Evolutionary conservation across 306 rosid genomes (phyloP).

Genomic region (Macrotyloma uniflorum): DNA sequence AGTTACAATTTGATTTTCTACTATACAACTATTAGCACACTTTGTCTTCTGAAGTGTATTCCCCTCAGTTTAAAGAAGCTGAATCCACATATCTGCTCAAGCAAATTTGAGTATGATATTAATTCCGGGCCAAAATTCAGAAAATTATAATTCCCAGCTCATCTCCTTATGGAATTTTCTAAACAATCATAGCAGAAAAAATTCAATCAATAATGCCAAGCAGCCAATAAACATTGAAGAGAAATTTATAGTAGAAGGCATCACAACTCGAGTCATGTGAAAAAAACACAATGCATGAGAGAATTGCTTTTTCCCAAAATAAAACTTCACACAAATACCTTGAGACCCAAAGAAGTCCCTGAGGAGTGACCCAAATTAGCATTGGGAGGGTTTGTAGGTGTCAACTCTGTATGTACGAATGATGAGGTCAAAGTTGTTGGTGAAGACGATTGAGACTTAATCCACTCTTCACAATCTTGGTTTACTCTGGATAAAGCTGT

Average conservation of each 20-base stretch:
- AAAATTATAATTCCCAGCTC: constrained; percentile 8
- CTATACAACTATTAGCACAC: background rate
- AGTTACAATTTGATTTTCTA: background rate
- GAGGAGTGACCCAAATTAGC: constrained; percentile 55
- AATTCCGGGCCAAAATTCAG: constrained; percentile 3
- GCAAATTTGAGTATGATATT: background rate
- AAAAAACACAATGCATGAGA: background rate
- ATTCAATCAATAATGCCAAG: background rate
- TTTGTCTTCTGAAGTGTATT: background rate
- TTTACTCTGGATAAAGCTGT: constrained; percentile 81
- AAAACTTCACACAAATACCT: constrained; percentile 57
- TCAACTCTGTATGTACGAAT: constrained; percentile 62
- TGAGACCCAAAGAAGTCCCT: constrained; percentile 70
- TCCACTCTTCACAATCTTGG: constrained; percentile 93
- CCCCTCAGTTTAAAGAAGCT: background rate
- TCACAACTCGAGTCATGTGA: constrained; percentile 24
- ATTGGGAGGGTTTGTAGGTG: constrained; percentile 66
- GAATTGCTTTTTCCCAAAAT: background rate
- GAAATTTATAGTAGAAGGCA: background rate
- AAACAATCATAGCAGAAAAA: background rate
- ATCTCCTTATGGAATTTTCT: background rate
- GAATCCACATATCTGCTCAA: background rate
- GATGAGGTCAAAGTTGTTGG: constrained; percentile 59
- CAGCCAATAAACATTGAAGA: constrained; percentile 1
- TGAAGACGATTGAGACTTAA: constrained; percentile 61